Base-by-base conservation (phyloP, 2,329 filamentous ascomycete genomes). In the Niveomyces coronatus region DNA sequence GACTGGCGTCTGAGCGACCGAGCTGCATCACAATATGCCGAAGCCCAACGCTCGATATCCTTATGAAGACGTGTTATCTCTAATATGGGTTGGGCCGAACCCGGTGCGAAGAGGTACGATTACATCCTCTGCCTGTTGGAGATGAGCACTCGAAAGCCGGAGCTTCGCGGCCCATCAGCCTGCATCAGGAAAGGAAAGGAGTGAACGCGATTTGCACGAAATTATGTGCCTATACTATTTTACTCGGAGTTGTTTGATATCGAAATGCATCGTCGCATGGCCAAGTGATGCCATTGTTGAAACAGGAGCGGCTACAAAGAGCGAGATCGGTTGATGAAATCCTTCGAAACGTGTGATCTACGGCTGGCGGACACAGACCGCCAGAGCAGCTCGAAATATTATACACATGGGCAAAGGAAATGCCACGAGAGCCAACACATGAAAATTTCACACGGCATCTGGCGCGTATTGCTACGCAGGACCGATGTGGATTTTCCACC, bases 1-100 rank as follows among this genome's bases (percentile, higher is more conserved):
- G 74, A 74, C 63, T 13, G 74, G 74, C 47, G 70, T 71, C 37
- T 76, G 61, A 59, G 44, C 17, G 15, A 37, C 34, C 13, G 14
- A 9, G 31, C 16, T 14, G 28, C 18, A 39, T 32, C 37, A 34
- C 26, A 48, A 47, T 20, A 35, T 35, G 38, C 32, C 26, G 14
- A 40, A 19, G 28, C 13, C 26, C 27, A 36, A 19, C 31, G 33
- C 33, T 40, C 28, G 27, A 40, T 40, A 40, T n/a, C n/a, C 27
- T 35, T 36, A 27, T 10, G 22, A 30, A 35, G 26, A 17, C 14
- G 31, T 26, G 23, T n/a, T 18, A 17, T 13, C 37, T 39, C 23
- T 20, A 23, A 31, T 31, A 29, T 30, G 31, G 31, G 34, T 39
- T 39, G 37, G 37, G 34, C 34, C 30, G 31, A 31, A 39, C 33